These are phyloP conservation scores for Cladosporium velox DNA, from an alignment of 2,329 filamentous ascomycete species.

Conservation along the genomic window DNA sequence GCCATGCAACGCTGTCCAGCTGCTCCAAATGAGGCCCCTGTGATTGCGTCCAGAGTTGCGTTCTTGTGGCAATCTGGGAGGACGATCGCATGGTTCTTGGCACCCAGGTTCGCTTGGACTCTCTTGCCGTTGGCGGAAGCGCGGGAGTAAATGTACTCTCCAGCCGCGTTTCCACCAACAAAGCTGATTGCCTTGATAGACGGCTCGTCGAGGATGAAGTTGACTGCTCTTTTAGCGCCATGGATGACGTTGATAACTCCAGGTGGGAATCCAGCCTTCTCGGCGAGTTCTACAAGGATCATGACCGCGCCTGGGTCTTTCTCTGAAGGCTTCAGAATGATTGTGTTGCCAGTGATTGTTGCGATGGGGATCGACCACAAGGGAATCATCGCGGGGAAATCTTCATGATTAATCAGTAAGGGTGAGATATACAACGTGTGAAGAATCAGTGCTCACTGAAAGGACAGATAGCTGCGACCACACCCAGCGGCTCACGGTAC, in stretches of 20 bases:
- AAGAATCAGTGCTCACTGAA: neutral
- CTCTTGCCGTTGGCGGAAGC: constrained; percentile 84
- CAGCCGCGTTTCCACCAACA: constrained; percentile 82
- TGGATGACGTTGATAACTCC: constrained; percentile 83
- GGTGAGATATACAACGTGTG: constrained; percentile 49
- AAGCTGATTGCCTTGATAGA: constrained; percentile 84
- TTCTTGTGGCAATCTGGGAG: constrained; percentile 88
- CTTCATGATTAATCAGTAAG: constrained; percentile 60
- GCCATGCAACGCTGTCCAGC: constrained; percentile 88
- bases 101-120: constrained; percentile 82
- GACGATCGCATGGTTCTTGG: constrained; percentile 85
- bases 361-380: constrained; percentile 86
- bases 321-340: constrained; percentile 83
- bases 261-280: constrained; percentile 77
- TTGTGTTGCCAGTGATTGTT: constrained; percentile 78
- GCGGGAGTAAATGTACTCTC: constrained; percentile 80
- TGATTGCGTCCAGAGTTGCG: constrained; percentile 79
- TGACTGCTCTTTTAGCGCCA: constrained; percentile 61
- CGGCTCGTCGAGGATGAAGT: constrained; percentile 84
- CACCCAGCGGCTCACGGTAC: neutral
- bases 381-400: constrained; percentile 90
- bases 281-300: constrained; percentile 78
- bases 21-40: constrained; percentile 81
- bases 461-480: neutral
- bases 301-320: constrained; percentile 81